Evolutionary conservation across 1,284 basidiomycete genomes (phyloP), one percentile per base, ranked within the genome.

Genomic region (Cystobasidium slooffiae): DNA sequence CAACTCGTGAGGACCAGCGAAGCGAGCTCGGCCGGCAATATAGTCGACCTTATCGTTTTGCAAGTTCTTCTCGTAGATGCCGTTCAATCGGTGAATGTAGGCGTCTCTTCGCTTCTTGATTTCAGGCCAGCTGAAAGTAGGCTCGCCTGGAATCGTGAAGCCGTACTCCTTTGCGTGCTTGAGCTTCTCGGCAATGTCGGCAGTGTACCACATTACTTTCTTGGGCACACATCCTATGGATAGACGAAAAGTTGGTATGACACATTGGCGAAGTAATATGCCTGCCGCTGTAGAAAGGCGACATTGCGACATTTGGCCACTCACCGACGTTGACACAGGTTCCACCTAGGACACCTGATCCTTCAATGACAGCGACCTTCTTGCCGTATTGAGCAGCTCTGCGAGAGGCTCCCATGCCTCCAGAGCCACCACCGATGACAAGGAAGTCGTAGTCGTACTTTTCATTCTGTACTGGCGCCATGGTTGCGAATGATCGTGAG

Each of bases 201-300:
- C 94, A 44, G 96, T 94, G 81, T 99, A 92, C 97, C 97, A 99
- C 97, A 99, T 99, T 76, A 99, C 89, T 91, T 93, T 94, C 84
- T 94, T 94, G 41, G 92, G 92, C 4, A 94, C 92, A 83, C 91
- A 94, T 79, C 91, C 91, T 91, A 58, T 18, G 52, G 7, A 14
- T n/a, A 41, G 18, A 61, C 22, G 52, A 72, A 47, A 43, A 69
- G 18, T 64, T 43, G 61, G 51, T 20, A 44, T 44, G 41, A 18
- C 1, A 12, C 59, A 37, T 16, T 51, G 63, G 44, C 39, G 63
- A 24, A 43, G 14, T 31, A 9, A 14, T 22, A 49, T 3, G 9
- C 14, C 47, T 46, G 47, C 16, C 31, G 49, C 31, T 51, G 43
- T 52, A 63, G 67, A 52, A 63, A 64, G 6, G 56, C 66, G 5